phyloP scores from a whole-genome alignment of 2,329 filamentous ascomycete genomes.

The Elsinoe necatrix region DNA sequence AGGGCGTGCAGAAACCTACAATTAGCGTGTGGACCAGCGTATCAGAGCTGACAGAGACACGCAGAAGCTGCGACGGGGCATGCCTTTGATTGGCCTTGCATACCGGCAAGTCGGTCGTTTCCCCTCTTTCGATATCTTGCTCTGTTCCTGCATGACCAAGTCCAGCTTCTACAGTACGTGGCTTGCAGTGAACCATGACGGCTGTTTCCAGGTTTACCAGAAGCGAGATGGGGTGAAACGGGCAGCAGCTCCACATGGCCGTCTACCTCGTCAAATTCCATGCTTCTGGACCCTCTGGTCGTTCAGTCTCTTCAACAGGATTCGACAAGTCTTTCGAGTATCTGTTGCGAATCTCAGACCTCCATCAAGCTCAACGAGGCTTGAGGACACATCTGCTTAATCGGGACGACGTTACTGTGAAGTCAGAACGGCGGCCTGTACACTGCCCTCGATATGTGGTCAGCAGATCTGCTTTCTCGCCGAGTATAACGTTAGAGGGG shows the following conservation, averaged over 20 bases:
- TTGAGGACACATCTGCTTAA: background rate
- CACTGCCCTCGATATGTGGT: background rate
- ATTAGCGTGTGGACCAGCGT: conserved; percentile 2
- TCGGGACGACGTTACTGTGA: background rate
- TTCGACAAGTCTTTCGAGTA: background rate
- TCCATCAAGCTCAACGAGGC: too few relatives aligned
- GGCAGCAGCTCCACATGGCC: background rate
- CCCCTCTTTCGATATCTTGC: background rate
- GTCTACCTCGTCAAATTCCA: background rate
- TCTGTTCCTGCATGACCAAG: conserved; percentile 1
- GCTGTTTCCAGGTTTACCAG: background rate
- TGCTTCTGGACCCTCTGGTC: background rate
- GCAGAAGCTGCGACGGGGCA: background rate
- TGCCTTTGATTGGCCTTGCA: background rate
- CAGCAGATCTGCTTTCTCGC: background rate
- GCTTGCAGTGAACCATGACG: background rate
- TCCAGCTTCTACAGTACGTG: background rate
- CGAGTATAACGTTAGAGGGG: background rate
- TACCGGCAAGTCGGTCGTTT: background rate
- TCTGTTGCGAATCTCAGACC: background rate
- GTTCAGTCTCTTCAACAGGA: background rate
- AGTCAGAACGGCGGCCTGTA: background rate
- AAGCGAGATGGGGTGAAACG: background rate
- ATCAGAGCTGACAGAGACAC: background rate
- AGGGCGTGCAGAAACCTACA: background rate